phyloP scores from a whole-genome alignment of 345 rosid genomes.

The Triadica sebifera region DNA sequence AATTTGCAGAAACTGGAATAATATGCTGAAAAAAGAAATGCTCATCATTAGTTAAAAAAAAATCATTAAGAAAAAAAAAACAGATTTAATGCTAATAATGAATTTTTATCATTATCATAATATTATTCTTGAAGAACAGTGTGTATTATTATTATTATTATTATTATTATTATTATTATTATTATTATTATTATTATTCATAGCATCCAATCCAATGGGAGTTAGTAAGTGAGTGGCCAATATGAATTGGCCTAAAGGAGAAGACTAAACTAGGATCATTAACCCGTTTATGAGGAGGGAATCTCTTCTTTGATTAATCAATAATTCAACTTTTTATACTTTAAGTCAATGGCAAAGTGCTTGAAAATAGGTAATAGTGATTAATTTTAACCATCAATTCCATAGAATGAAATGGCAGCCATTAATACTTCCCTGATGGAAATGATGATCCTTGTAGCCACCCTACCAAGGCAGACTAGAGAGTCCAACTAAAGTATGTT shows the following conservation, averaged over 20 bases:
- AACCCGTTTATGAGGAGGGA: neutral
- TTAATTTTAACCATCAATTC: neutral
- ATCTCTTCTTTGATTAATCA: constrained; percentile 1
- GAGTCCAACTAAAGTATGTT: neutral
- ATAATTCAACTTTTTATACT: neutral
- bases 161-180: too few relatives aligned
- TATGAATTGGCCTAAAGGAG: neutral
- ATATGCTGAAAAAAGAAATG: constrained; percentile 11
- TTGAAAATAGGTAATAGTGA: neutral
- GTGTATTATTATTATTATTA: too few relatives aligned
- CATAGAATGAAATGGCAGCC: neutral
- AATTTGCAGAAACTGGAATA: neutral
- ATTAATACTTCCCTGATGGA: neutral
- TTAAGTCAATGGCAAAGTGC: neutral
- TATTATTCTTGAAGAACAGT: neutral
- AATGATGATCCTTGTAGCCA: neutral
- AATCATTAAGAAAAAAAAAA: neutral
- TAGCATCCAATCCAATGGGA: constrained; percentile 4
- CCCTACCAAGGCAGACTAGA: neutral
- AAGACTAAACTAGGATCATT: neutral
- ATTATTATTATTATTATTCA: too few relatives aligned
- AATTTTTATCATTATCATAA: neutral
- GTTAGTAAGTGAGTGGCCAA: constrained; percentile 6
- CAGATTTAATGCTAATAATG: neutral
- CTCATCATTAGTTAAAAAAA: neutral